Percentiles rank a stretch among this genome's conserved stretches.
phyloP scores from a whole-genome alignment of 345 rosid species.

The Corymbia maculata region DNA sequence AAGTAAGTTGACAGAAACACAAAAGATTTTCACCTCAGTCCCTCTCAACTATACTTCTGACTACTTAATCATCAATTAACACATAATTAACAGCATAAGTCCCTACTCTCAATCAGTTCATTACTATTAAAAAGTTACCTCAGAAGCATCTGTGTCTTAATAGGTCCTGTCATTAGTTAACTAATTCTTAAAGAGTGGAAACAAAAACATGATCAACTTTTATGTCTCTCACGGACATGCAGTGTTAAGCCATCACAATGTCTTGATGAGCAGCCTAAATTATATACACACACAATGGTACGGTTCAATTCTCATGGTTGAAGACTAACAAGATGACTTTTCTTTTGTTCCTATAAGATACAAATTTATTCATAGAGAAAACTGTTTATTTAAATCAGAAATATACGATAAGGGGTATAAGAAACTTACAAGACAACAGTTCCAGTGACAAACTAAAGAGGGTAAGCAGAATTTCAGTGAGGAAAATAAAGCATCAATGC shows the following conservation, averaged over 20 bases:
- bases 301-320: background rate
- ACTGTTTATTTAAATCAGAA: background rate
- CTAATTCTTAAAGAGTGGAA: background rate
- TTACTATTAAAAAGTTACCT: background rate
- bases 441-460: background rate
- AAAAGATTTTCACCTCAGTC: background rate
- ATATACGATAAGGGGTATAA: background rate
- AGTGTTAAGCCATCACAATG: background rate
- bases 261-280: background rate
- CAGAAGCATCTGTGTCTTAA: background rate
- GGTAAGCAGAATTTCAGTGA: background rate
- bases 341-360: background rate
- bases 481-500: background rate
- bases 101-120: background rate
- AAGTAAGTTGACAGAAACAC: background rate
- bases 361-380: background rate
- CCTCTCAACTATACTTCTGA: background rate
- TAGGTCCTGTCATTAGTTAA: background rate
- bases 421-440: background rate
- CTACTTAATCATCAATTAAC: background rate
- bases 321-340: background rate
- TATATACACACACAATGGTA: background rate
- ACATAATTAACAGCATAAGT: background rate
- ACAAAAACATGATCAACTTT: background rate
- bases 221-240: background rate